Percentiles rank a stretch among this genome's conserved stretches.
These are phyloP conservation scores for Cladosporium oxysporum DNA, from an alignment of 2,329 filamentous ascomycete genomes.

Conservation along the genomic window DNA sequence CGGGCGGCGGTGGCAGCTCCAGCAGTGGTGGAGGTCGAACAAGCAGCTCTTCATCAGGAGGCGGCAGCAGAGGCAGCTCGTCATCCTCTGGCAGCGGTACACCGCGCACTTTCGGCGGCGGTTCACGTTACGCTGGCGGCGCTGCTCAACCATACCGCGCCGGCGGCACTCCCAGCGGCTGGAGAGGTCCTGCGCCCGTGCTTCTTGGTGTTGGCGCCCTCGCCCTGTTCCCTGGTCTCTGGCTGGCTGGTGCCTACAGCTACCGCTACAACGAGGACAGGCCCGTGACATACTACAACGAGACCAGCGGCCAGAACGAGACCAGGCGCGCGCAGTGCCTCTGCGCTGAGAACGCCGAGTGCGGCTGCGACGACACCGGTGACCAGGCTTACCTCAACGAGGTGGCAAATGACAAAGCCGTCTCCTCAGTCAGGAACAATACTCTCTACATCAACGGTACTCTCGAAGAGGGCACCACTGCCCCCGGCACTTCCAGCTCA, in stretches of 20 bases:
- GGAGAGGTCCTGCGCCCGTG: slow-evolving; percentile 53
- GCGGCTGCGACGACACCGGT: slow-evolving; percentile 70
- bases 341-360: slow-evolving; percentile 59
- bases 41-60: slow-evolving; percentile 25
- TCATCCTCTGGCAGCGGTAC: slow-evolving; percentile 45
- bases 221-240: slow-evolving; percentile 64
- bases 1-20: slow-evolving; percentile 38
- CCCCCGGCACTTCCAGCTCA: slow-evolving; percentile 40
- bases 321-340: slow-evolving; percentile 62
- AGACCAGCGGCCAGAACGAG: slow-evolving; percentile 55
- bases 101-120: slow-evolving; percentile 53
- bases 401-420: slow-evolving; percentile 59
- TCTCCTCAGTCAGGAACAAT: slow-evolving; percentile 66
- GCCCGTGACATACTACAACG: slow-evolving; percentile 54
- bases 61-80: slow-evolving; percentile 29
- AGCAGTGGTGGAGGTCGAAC: slow-evolving; percentile 22
- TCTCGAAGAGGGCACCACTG: slow-evolving; percentile 54
- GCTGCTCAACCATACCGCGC: slow-evolving; percentile 63
- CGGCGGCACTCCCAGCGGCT: slow-evolving; percentile 10
- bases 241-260: slow-evolving; percentile 64
- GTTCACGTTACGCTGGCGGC: slow-evolving; percentile 66
- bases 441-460: slow-evolving; percentile 76
- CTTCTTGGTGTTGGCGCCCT: slow-evolving; percentile 53
- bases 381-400: slow-evolving; percentile 60
- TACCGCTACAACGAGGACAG: slow-evolving; percentile 63